These are phyloP conservation scores for Diaporthe sp. DNA, from an alignment of 2,329 filamentous ascomycete genomes.

Conservation along the genomic window DNA sequence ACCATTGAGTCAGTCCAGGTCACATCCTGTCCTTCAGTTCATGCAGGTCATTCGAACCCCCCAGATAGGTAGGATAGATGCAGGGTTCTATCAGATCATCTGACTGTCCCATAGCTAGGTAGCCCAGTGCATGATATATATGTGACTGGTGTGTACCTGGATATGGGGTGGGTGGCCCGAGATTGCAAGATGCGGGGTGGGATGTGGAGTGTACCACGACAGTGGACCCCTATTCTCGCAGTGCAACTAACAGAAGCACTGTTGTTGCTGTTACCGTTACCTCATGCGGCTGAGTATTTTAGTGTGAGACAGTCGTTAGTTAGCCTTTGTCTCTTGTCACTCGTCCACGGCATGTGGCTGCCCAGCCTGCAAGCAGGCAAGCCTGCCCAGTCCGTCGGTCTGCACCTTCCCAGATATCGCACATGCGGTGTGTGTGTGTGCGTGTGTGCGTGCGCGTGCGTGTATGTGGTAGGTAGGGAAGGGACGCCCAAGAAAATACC, in stretches of 20 bases:
- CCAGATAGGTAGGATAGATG: background rate
- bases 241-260: no score
- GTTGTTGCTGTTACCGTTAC: no score
- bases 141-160: background rate
- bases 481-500: slow-evolving; percentile 1
- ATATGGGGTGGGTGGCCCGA: background rate
- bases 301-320: background rate
- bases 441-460: no score
- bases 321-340: background rate
- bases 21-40: background rate
- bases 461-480: no score
- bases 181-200: background rate
- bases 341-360: background rate
- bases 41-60: background rate
- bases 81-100: background rate
- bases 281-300: slow-evolving; percentile 8
- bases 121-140: background rate
- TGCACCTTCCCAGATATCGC: background rate
- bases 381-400: no score
- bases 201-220: no score
- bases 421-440: background rate
- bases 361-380: no score
- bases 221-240: background rate
- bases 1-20: background rate
- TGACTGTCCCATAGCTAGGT: background rate